phyloP scores from a whole-genome alignment of 441 rosid species.

The Populus hybrid region DNA sequence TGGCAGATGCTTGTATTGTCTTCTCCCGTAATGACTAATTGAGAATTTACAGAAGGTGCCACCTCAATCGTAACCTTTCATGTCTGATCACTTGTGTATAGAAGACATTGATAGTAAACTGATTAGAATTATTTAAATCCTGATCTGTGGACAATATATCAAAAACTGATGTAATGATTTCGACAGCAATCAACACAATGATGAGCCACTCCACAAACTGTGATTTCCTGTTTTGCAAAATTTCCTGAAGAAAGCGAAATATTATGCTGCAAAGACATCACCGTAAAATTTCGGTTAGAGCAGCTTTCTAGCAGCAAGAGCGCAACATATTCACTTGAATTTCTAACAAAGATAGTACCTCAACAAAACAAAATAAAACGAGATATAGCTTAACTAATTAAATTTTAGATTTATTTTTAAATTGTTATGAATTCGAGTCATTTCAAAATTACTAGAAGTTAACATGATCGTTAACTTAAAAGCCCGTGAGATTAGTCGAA shows the following conservation, averaged over 20 bases:
- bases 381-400: too few species aligned
- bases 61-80: background rate
- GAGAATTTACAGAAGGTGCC: background rate
- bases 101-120: background rate
- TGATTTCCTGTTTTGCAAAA: constrained; percentile 91
- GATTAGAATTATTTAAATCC: constrained; percentile 22
- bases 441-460: too few species aligned
- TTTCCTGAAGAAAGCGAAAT: constrained; percentile 85
- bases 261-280: constrained; percentile 40
- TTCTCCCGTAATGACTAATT: too few species aligned
- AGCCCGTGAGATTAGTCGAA: too few species aligned
- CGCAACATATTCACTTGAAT: background rate
- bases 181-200: constrained; percentile 68
- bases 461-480: too few species aligned
- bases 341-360: background rate
- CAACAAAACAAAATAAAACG: too few species aligned
- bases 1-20: too few species aligned
- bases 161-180: constrained; percentile 65
- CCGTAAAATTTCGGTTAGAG: background rate
- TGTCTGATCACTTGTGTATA: background rate
- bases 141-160: constrained; percentile 49
- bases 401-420: too few species aligned
- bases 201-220: constrained; percentile 85
- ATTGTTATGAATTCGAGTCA: too few species aligned
- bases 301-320: background rate